Evolutionary conservation across 495 filamentous ascomycete species (phyloP).

Genomic region (Emericellopsis terricola): DNA sequence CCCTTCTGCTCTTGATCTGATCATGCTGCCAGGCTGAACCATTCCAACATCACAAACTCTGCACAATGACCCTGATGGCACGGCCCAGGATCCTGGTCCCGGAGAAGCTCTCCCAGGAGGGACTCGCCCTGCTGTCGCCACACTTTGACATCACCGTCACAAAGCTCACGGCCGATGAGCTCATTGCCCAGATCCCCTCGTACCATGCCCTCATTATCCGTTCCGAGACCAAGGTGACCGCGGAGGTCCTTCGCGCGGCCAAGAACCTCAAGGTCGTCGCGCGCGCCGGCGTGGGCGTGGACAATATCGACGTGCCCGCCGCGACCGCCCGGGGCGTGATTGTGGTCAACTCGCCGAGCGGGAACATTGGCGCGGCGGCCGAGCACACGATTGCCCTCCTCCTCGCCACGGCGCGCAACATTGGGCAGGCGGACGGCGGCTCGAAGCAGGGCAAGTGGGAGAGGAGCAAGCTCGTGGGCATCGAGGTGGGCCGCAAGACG

Average conservation of each 20-base stretch:
- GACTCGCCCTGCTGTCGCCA: constrained; percentile 37
- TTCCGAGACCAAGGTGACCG: constrained; percentile 54
- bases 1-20: too few species aligned
- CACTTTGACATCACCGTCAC: constrained; percentile 40
- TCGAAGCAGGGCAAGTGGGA: constrained; percentile 50
- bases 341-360: constrained; percentile 50
- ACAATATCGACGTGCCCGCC: constrained; percentile 52
- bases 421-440: constrained; percentile 37
- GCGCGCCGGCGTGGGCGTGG: constrained; percentile 55
- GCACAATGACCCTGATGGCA: too few species aligned
- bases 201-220: constrained; percentile 56
- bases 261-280: constrained; percentile 51
- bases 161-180: constrained; percentile 33
- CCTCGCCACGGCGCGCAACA: constrained; percentile 45
- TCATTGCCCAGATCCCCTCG: constrained; percentile 36
- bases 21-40: too few species aligned
- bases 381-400: constrained; percentile 52
- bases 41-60: too few species aligned
- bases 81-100: constrained; percentile 44
- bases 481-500: constrained; percentile 53
- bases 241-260: constrained; percentile 36
- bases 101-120: constrained; percentile 58
- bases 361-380: constrained; percentile 54
- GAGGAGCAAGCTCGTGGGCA: constrained; percentile 44
- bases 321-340: constrained; percentile 50